A percentile compares a stretch with the other conserved stretches of the same genome.
Conservation (phyloP, 805 yeast genomes). For the Dipodascus albidus region DNA sequence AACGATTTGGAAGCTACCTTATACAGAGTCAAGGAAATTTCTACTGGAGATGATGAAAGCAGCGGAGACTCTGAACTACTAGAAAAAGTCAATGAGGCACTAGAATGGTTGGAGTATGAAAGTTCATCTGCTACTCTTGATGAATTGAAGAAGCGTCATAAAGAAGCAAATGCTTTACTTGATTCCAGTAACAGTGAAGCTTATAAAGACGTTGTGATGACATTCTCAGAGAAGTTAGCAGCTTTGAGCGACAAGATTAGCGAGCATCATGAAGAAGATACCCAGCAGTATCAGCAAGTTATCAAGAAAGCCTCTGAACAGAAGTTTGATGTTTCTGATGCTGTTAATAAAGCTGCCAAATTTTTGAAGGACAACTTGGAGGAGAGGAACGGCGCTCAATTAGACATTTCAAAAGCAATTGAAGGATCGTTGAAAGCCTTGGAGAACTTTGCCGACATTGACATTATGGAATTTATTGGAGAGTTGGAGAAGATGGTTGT, state of each 20-base stretch:
- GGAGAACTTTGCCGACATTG: background rate
- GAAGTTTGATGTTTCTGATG: background rate
- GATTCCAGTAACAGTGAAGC: constrained; percentile 4
- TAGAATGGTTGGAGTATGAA: constrained; percentile 75
- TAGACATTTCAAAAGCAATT: background rate
- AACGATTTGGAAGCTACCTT: constrained; percentile 66
- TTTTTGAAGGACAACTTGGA: background rate
- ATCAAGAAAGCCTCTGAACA: constrained; percentile 3
- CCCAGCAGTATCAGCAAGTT: constrained; percentile 1
- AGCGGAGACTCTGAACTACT: constrained; percentile 30
- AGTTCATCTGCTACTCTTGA: constrained; percentile 38
- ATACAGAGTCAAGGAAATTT: constrained; percentile 50
- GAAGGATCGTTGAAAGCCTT: background rate
- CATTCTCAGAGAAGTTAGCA: constrained; percentile 6
- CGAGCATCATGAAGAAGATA: constrained; percentile 3
- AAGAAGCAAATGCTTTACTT: constrained; percentile 10
- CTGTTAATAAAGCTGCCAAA: background rate
- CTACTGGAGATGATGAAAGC: constrained; percentile 35
- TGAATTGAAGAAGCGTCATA: constrained; percentile 28
- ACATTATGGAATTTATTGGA: background rate
- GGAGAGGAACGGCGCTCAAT: background rate
- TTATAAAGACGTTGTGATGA: background rate
- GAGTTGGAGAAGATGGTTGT: background rate
- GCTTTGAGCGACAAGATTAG: background rate
- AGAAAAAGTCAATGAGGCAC: constrained; percentile 29